Evolutionary conservation across 2,329 filamentous ascomycete species (phyloP).

Genomic region (Biscogniauxia mediterranea): DNA sequence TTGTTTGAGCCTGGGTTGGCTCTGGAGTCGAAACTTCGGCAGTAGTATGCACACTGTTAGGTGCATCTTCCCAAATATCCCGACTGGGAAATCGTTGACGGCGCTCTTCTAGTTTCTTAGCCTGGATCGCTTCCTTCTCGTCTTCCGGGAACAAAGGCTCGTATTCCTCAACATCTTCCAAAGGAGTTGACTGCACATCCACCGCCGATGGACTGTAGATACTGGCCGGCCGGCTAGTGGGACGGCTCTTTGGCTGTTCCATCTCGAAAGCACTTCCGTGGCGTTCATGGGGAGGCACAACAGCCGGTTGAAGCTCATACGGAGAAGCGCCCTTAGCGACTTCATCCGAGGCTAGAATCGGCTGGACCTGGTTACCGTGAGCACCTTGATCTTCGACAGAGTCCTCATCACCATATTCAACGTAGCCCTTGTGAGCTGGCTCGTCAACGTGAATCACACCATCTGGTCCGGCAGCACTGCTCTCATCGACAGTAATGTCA

Average conservation of each 20-base stretch:
- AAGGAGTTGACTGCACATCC: constrained; percentile 63
- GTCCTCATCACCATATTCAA: constrained; percentile 45
- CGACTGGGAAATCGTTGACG: constrained; percentile 83
- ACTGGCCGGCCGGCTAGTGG: constrained; percentile 62
- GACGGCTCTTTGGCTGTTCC: constrained; percentile 59
- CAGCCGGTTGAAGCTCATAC: constrained; percentile 73
- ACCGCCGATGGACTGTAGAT: constrained; percentile 56
- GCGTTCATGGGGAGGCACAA: constrained; percentile 70
- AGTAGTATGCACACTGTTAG: constrained; percentile 75
- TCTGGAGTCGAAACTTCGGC: constrained; percentile 85
- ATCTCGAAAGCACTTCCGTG: constrained; percentile 58
- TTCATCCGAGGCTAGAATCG: constrained; percentile 88
- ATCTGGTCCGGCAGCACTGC: constrained; percentile 39
- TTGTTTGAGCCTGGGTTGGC: constrained; percentile 44
- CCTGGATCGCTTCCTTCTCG: constrained; percentile 45
- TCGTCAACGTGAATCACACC: constrained; percentile 78
- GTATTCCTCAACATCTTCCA: constrained; percentile 90
- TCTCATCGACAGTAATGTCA: constrained; percentile 18
- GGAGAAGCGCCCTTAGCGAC: constrained; percentile 69
- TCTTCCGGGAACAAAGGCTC: constrained; percentile 91
- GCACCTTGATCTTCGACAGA: constrained; percentile 56
- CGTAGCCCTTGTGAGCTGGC: constrained; percentile 45
- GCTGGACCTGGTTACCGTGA: constrained; percentile 60
- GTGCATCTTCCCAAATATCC: constrained; percentile 96
- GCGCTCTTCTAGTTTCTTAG: constrained; percentile 50